phyloP scores from a whole-genome alignment of 306 rosid species.

The Rosa lucieae region DNA sequence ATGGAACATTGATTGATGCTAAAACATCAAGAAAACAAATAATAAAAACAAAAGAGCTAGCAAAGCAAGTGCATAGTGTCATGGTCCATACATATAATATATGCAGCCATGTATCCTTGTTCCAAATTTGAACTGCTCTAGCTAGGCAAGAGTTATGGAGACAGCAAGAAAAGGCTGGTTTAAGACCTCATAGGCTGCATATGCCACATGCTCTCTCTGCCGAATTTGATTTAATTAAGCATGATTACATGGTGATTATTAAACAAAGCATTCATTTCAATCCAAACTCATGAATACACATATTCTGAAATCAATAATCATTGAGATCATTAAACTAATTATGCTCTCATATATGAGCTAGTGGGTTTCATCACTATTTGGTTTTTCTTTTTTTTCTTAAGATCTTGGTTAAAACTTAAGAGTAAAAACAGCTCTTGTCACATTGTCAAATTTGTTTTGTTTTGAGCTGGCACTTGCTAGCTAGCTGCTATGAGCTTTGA shows the following conservation, averaged over 20 bases:
- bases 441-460: neutral
- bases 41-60: neutral
- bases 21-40: neutral
- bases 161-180: neutral
- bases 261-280: neutral
- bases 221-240: neutral
- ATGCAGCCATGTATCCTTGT: neutral
- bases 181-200: neutral
- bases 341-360: neutral
- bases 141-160: neutral
- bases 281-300: neutral
- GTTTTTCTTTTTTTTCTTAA: neutral
- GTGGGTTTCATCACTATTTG: neutral
- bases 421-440: neutral
- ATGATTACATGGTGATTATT: neutral
- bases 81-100: neutral
- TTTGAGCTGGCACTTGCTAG: neutral
- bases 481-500: slow-evolving; percentile 2
- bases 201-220: neutral
- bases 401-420: neutral
- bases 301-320: neutral
- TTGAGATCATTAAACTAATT: neutral
- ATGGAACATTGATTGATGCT: neutral
- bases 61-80: neutral
- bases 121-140: neutral